phyloP scores from a whole-genome alignment of 2,329 filamentous ascomycete species.

The Fusarium clavum region DNA sequence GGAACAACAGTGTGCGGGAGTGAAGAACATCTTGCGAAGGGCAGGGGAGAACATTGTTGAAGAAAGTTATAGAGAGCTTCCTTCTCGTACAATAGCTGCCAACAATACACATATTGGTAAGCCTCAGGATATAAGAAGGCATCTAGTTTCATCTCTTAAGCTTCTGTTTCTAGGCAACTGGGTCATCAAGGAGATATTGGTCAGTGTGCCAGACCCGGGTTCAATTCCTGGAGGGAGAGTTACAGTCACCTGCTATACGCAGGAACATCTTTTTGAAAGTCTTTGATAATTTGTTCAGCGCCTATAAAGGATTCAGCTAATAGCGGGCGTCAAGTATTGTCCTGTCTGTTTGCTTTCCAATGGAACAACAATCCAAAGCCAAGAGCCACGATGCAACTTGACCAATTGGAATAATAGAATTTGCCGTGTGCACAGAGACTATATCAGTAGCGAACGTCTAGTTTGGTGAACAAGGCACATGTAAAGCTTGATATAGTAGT shows the following conservation, averaged over 20 bases:
- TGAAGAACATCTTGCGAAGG: no score
- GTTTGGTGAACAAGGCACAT: slow-evolving; percentile 2
- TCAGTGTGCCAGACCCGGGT: not conserved
- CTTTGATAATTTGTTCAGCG: not conserved
- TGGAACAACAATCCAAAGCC: slow-evolving; percentile 4
- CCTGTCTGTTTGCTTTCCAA: slow-evolving; percentile 1
- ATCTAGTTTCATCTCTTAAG: no score
- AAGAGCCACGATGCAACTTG: slow-evolving; percentile 4
- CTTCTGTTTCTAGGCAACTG: no score
- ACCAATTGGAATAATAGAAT: slow-evolving; percentile 25
- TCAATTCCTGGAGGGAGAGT: not conserved
- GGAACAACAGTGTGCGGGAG: not conserved
- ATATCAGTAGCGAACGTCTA: slow-evolving; percentile 5
- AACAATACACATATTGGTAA: not conserved
- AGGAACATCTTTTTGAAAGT: not conserved
- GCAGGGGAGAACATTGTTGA: not conserved
- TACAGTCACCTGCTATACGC: not conserved
- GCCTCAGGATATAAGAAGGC: no score
- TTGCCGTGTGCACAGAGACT: slow-evolving; percentile 18
- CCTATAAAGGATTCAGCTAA: not conserved
- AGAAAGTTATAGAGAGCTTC: not conserved
- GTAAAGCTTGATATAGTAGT: slow-evolving; percentile 1
- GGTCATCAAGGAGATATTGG: no score
- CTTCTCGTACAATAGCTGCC: not conserved
- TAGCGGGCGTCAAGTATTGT: not conserved